These are phyloP conservation scores for Vitis rupestris DNA, from an alignment of 164 flowering plant genomes.

Conservation along the genomic window DNA sequence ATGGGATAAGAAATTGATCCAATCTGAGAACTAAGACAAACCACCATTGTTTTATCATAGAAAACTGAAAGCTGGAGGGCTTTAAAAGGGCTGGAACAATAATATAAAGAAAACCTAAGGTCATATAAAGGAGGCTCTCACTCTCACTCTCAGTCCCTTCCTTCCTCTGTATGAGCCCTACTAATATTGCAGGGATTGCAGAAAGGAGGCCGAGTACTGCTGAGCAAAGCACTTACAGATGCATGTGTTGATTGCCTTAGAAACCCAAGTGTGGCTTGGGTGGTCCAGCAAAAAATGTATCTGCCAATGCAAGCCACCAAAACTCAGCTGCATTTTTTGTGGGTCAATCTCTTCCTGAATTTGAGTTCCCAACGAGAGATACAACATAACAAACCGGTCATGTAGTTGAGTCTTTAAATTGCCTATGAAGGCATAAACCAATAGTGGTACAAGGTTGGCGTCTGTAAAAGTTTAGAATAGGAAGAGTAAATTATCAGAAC, in stretches of 20 bases:
- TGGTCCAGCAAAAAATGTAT: constrained; percentile 89
- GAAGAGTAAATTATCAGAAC: not conserved
- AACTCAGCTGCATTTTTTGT: constrained; percentile 42
- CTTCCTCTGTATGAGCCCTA: no score
- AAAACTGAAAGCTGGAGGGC: no score
- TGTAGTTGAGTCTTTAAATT: constrained; percentile 92
- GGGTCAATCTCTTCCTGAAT: constrained; percentile 71
- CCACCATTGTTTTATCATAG: not conserved
- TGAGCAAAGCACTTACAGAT: not conserved
- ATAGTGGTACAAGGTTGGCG: constrained; percentile 92
- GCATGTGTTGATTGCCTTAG: constrained; percentile 45
- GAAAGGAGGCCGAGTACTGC: no score
- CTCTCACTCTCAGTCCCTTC: not conserved
- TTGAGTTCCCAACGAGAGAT: constrained; percentile 77
- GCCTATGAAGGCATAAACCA: constrained; percentile 92
- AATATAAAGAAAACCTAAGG: no score
- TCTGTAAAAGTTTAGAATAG: constrained; percentile 38
- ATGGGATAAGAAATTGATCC: constrained; percentile 90
- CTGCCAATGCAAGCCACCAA: constrained; percentile 80
- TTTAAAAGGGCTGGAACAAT: no score
- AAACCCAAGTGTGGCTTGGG: constrained; percentile 82
- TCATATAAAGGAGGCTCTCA: no score
- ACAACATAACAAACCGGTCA: constrained; percentile 95
- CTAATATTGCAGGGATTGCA: no score
- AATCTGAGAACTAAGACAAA: constrained; percentile 41